These are phyloP conservation scores for Euphorbia tirucalli DNA, from an alignment of 345 rosid genomes.

Conservation along the genomic window DNA sequence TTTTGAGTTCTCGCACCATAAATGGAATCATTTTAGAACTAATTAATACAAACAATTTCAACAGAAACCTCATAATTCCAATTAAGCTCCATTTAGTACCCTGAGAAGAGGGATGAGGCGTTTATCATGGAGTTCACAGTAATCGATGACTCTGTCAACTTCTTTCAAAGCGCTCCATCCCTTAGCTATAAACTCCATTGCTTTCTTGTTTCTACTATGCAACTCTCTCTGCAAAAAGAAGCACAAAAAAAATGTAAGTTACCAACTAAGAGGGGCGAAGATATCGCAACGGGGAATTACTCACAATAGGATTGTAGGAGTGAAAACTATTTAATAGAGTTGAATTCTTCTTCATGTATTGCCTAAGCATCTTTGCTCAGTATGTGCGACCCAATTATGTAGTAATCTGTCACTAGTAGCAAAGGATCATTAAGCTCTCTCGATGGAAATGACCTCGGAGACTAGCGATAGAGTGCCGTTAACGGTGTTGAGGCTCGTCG, in stretches of 20 bases:
- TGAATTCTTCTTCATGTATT: constrained; percentile 10
- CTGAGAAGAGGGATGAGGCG: constrained; percentile 79
- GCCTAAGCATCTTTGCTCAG: constrained; percentile 25
- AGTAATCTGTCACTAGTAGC: background rate
- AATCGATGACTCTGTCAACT: constrained; percentile 87
- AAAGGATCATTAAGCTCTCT: background rate
- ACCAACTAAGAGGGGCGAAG: background rate
- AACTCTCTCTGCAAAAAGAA: constrained; percentile 51
- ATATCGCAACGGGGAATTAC: background rate
- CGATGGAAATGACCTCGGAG: background rate
- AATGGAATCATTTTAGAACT: background rate
- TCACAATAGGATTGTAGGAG: constrained; percentile 26
- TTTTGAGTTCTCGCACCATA: background rate
- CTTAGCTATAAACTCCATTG: constrained; percentile 84
- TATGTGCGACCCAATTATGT: background rate
- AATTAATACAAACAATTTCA: background rate
- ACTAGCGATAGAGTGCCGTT: background rate
- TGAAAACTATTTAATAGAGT: constrained; percentile 5
- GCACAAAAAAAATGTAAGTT: background rate
- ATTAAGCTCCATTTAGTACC: background rate
- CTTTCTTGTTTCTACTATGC: constrained; percentile 79
- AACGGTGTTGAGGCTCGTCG: background rate
- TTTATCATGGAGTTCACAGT: constrained; percentile 74
- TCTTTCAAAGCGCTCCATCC: constrained; percentile 85
- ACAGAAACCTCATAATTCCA: background rate